Base-by-base conservation (phyloP, 768 basidiomycete species). In the Pholiota microspora region DNA sequence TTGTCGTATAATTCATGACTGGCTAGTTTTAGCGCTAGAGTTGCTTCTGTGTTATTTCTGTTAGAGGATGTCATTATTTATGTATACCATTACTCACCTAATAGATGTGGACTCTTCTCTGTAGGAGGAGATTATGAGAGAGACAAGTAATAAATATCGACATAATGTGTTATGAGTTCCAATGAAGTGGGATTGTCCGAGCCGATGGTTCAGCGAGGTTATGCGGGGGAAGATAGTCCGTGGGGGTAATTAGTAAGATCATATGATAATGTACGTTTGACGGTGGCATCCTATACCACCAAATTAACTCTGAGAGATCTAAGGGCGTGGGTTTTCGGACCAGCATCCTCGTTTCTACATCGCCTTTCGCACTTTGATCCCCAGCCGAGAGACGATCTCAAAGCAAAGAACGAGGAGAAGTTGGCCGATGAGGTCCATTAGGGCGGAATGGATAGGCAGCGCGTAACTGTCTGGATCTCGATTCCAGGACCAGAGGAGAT, bases 401-500 rank as follows among this genome's bases (percentile, higher is more conserved):
- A 89, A 92, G 66, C 88, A 89, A 0, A 81, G 61, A 1, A 92
- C 92, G 7, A 98, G 80, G 7, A 96, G 73, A 18, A 88, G 66
- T 66, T 94, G 89, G 13, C 92, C 92, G 28, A 89, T 70, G 49
- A 96, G 81, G 67, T 95, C 92, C 78, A 94, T 87, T 38, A 92
- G 65, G 0, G 94, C 91, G 9, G 91, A 93, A 60, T 96, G 94
- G 24, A 96, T 82, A 7, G 94, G 94, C n/a, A 98, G 73, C 1
- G 93, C 93, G 67, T 96, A 95, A 71, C 89, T 86, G 67, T 98
- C 94, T 4, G 94, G 94, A 67, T 98, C 94, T 24, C 84, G 76
- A 9, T 81, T 76, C 52, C 75, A 83, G 0, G 80, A 79, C 93
- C 94, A 96, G 24, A 97, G 79, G 65, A 83, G 85, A 40, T 82